phyloP scores from a whole-genome alignment of 1,139 yeast genomes.

The Protomyces inundatus region DNA sequence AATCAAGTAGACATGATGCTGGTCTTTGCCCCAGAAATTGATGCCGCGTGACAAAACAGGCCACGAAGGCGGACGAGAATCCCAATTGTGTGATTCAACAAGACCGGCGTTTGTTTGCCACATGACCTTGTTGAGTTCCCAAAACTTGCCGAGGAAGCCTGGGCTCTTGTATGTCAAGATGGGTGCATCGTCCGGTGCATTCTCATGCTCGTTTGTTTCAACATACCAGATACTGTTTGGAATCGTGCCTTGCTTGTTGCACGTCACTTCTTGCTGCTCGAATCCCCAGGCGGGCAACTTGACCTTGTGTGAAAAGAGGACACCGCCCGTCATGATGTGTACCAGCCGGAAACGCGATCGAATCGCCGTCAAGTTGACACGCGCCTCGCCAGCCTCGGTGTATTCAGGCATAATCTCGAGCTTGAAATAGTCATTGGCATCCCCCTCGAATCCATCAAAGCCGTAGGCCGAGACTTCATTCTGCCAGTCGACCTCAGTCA shows the following conservation, averaged over 20 bases:
- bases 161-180: slow-evolving; percentile 58
- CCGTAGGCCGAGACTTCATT: slow-evolving; percentile 93
- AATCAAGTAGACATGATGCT: slow-evolving; percentile 72
- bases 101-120: slow-evolving; percentile 85
- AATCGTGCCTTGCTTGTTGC: slow-evolving; percentile 75
- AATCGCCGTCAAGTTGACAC: slow-evolving; percentile 63
- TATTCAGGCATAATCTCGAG: slow-evolving; percentile 71
- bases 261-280: slow-evolving; percentile 93
- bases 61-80: slow-evolving; percentile 86
- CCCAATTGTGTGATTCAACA: slow-evolving; percentile 80
- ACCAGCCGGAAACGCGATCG: slow-evolving; percentile 78
- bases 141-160: slow-evolving; percentile 61
- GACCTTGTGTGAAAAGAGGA: slow-evolving; percentile 76
- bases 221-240: slow-evolving; percentile 80
- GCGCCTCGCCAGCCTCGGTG: slow-evolving; percentile 56
- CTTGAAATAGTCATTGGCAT: slow-evolving; percentile 89
- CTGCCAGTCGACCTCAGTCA: slow-evolving; percentile 90
- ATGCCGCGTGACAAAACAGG: slow-evolving; percentile 85
- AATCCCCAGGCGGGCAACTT: slow-evolving; percentile 95
- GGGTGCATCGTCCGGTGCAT: slow-evolving; percentile 40
- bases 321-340: slow-evolving; percentile 87
- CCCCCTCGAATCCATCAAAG: slow-evolving; percentile 83
- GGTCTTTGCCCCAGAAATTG: slow-evolving; percentile 81
- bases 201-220: slow-evolving; percentile 58
- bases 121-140: slow-evolving; percentile 81